phyloP scores from a whole-genome alignment of 306 rosid species.

The Medicago arabica region DNA sequence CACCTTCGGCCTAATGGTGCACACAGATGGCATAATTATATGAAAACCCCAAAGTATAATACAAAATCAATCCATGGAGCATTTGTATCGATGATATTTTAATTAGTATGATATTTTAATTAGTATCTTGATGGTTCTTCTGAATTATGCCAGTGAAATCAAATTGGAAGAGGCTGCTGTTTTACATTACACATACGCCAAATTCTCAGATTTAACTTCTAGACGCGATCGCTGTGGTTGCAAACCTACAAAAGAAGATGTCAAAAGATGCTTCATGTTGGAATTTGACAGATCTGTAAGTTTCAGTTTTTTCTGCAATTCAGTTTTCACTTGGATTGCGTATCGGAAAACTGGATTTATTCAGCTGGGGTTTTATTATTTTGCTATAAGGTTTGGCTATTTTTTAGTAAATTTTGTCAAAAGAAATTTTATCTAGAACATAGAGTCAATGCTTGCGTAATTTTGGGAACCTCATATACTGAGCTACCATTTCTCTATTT shows the following conservation, averaged over 20 bases:
- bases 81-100: slow-evolving; percentile 18
- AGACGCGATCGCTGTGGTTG: slow-evolving; percentile 96
- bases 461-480: neutral
- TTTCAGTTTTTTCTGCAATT: slow-evolving; percentile 26
- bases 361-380: slow-evolving; percentile 4
- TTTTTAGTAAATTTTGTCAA: slow-evolving; percentile 24
- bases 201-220: slow-evolving; percentile 92
- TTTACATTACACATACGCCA: slow-evolving; percentile 92
- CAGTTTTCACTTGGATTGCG: slow-evolving; percentile 5
- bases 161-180: slow-evolving; percentile 99
- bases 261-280: slow-evolving; percentile 99
- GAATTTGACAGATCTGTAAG: slow-evolving; percentile 97
- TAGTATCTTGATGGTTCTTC: slow-evolving; percentile 38
- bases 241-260: slow-evolving; percentile 95
- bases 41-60: slow-evolving; percentile 90
- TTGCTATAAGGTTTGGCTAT: neutral
- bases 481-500: neutral
- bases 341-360: slow-evolving; percentile 8
- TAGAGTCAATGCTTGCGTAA: slow-evolving; percentile 1
- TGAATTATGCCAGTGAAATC: slow-evolving; percentile 70
- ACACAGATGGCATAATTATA: slow-evolving; percentile 99
- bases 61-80: neutral
- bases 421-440: slow-evolving; percentile 4
- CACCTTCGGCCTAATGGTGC: slow-evolving; percentile 99
- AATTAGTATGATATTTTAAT: slow-evolving; percentile 28